Evolutionary conservation across 129 eudicot species (phyloP).

Genomic region (Arctium lappa): DNA sequence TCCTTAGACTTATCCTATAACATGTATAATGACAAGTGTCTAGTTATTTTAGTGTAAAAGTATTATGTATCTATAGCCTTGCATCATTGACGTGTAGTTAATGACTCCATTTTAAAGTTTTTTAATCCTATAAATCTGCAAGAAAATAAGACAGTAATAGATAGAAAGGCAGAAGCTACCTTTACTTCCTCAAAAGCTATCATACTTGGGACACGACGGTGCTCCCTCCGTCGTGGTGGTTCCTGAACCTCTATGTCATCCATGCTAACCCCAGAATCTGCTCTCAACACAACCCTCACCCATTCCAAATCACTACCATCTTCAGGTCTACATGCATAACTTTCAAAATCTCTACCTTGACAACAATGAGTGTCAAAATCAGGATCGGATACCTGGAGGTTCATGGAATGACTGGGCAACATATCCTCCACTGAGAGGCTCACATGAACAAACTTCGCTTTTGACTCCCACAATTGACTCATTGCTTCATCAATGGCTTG

Average conservation of each 20-base stretch:
- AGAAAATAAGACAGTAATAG: neutral
- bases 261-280: slow-evolving; percentile 89
- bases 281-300: slow-evolving; percentile 85
- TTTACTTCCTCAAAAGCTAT: slow-evolving; percentile 98
- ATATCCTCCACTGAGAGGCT: slow-evolving; percentile 66
- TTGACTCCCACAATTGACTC: slow-evolving; percentile 89
- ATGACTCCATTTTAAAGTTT: neutral
- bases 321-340: slow-evolving; percentile 21
- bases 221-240: slow-evolving; percentile 82
- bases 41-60: neutral
- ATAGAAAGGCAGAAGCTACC: slow-evolving; percentile 39
- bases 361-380: slow-evolving; percentile 35
- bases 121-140: neutral
- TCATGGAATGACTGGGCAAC: slow-evolving; percentile 23
- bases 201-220: slow-evolving; percentile 97
- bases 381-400: slow-evolving; percentile 27
- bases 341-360: slow-evolving; percentile 33
- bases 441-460: slow-evolving; percentile 83
- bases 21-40: neutral
- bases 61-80: slow-evolving; percentile 5
- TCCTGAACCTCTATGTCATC: slow-evolving; percentile 90
- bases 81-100: neutral
- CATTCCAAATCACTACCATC: slow-evolving; percentile 49
- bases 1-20: neutral
- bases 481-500: slow-evolving; percentile 93